These are phyloP conservation scores for Elsinoe fawcettii DNA, from an alignment of 2,329 filamentous ascomycete genomes.

Conservation along the genomic window DNA sequence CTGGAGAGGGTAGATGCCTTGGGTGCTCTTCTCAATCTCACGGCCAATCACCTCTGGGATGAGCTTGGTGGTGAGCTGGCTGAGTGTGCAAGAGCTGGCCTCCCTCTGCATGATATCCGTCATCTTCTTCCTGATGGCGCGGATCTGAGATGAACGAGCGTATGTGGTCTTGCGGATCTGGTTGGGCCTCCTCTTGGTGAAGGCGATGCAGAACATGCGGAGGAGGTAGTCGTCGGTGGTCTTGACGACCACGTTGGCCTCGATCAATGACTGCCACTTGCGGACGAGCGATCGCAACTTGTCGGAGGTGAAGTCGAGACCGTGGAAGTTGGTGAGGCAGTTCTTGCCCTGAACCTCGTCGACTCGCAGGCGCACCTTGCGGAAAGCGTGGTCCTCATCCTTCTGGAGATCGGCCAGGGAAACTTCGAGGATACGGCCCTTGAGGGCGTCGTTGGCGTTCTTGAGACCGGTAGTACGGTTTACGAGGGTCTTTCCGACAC, in stretches of 20 bases:
- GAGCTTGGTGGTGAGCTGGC: conserved; percentile 95
- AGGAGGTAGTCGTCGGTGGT: conserved; percentile 99
- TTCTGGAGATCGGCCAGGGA: conserved; percentile 98
- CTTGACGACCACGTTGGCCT: conserved; percentile 99
- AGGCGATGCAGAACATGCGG: conserved; percentile 96
- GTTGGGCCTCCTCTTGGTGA: conserved; percentile 98
- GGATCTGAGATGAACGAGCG: conserved; percentile 92
- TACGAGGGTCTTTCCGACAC: conserved; percentile 98
- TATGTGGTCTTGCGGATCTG: conserved; percentile 99
- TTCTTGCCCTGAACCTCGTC: conserved; percentile 99
- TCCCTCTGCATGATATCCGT: conserved; percentile 97
- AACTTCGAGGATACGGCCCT: conserved; percentile 98
- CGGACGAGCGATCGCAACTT: conserved; percentile 98
- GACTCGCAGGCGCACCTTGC: conserved; percentile 97
- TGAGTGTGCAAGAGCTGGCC: conserved; percentile 86
- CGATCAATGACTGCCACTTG: conserved; percentile 99
- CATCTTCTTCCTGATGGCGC: conserved; percentile 99
- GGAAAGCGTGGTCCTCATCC: conserved; percentile 99
- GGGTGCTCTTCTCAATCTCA: conserved; percentile 98
- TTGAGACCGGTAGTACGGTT: conserved; percentile 99
- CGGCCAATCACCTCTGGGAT: conserved; percentile 99
- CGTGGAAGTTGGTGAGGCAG: conserved; percentile 99
- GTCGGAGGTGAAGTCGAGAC: conserved; percentile 99
- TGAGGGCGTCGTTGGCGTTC: conserved; percentile 98
- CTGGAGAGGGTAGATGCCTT: conserved; percentile 99